Conservation (phyloP, 2,329 filamentous ascomycete species). For the Ophiostoma piceae region DNA sequence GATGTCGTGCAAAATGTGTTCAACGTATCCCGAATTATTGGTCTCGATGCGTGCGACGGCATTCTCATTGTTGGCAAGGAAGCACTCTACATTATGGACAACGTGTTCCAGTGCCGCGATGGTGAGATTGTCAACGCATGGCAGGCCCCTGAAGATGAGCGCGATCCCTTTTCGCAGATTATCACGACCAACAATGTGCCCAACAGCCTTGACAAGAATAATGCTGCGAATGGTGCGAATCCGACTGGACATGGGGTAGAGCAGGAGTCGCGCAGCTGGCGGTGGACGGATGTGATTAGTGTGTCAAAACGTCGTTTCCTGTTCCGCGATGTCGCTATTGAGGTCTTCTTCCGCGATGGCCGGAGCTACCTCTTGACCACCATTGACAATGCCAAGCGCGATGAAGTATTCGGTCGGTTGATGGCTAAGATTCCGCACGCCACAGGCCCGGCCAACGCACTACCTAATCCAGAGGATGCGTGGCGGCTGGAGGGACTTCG, state of each 20-base stretch:
- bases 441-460: constrained; percentile 59
- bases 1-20: constrained; percentile 91
- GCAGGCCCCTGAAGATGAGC: constrained; percentile 86
- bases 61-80: constrained; percentile 90
- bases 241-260: constrained; percentile 47
- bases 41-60: constrained; percentile 88
- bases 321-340: constrained; percentile 92
- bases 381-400: constrained; percentile 65
- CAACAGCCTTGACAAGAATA: constrained; percentile 43
- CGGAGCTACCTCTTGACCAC: constrained; percentile 90
- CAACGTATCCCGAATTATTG: constrained; percentile 91
- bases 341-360: constrained; percentile 95
- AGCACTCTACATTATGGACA: constrained; percentile 88
- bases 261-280: constrained; percentile 84
- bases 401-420: constrained; percentile 75
- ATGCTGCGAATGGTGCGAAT: constrained; percentile 34
- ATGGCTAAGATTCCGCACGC: constrained; percentile 75
- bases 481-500: constrained; percentile 88
- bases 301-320: constrained; percentile 93
- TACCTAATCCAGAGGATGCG: constrained; percentile 75
- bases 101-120: constrained; percentile 89
- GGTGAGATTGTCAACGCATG: constrained; percentile 96
- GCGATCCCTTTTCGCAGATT: constrained; percentile 91
- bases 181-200: constrained; percentile 59
- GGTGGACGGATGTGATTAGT: constrained; percentile 89